Percentiles rank a stretch among this genome's conserved stretches.
Conservation (phyloP, 1,284 basidiomycete genomes). For the Coniferiporia sulphurascens region DNA sequence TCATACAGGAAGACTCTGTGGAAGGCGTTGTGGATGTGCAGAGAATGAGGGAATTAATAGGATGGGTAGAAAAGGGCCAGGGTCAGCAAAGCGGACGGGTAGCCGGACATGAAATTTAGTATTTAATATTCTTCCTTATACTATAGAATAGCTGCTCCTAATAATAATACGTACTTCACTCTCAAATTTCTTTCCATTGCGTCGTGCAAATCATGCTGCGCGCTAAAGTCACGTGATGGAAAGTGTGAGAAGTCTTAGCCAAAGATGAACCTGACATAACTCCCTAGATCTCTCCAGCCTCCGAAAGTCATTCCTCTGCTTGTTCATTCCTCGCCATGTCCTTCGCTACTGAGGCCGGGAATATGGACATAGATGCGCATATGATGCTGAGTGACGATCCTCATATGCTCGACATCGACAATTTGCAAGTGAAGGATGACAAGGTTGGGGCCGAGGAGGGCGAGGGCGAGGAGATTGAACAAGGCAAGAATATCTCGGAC, state of each 20-base stretch:
- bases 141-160: not conserved
- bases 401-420: not conserved
- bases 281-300: not conserved
- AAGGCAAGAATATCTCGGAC: slow-evolving; percentile 48
- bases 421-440: not conserved
- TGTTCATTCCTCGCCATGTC: slow-evolving; percentile 6
- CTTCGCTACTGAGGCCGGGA: slow-evolving; percentile 5
- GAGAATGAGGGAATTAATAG: slow-evolving; percentile 72
- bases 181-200: not conserved
- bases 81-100: not conserved
- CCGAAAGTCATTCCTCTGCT: not conserved
- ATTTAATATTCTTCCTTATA: not conserved
- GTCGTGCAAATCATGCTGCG: not conserved
- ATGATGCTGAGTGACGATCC: not conserved
- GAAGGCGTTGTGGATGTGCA: slow-evolving; percentile 71
- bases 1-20: slow-evolving; percentile 45
- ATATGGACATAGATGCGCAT: slow-evolving; percentile 5
- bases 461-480: slow-evolving; percentile 48
- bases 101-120: not conserved
- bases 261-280: not conserved
- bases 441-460: slow-evolving; percentile 45
- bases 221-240: not conserved
- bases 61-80: slow-evolving; percentile 44
- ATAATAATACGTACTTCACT: not conserved
- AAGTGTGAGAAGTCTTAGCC: slow-evolving; percentile 1